phyloP scores from a whole-genome alignment of 768 basidiomycete genomes.

The Kwoniella botswanensis region DNA sequence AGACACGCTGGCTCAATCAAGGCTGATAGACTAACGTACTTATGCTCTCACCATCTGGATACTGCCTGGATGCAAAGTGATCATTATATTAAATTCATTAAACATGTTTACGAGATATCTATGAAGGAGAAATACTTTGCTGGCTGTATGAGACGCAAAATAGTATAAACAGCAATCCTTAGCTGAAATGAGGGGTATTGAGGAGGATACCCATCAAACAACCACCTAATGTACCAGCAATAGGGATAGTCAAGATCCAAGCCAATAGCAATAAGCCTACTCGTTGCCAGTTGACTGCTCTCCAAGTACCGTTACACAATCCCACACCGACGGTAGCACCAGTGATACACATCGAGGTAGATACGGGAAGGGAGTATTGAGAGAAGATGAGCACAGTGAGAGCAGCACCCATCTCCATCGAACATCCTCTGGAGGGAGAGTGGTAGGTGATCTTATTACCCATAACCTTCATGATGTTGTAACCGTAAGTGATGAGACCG shows the following conservation, averaged over 20 bases:
- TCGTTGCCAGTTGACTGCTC: slow-evolving; percentile 43
- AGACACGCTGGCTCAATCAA: no score
- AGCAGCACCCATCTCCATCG: slow-evolving; percentile 62
- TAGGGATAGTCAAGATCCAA: slow-evolving; percentile 42
- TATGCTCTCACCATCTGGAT: no score
- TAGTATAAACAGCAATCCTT: neutral
- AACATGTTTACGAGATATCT: no score
- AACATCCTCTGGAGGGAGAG: slow-evolving; percentile 61
- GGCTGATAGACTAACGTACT: no score
- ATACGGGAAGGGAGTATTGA: slow-evolving; percentile 55
- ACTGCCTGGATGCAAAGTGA: no score
- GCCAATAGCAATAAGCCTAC: slow-evolving; percentile 36
- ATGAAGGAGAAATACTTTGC: no score
- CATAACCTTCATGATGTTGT: slow-evolving; percentile 60
- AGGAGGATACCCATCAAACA: slow-evolving; percentile 53
- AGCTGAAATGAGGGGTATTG: slow-evolving; percentile 53
- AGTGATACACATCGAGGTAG: slow-evolving; percentile 54
- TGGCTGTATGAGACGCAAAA: no score
- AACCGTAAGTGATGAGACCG: slow-evolving; percentile 54
- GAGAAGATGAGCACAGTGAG: slow-evolving; percentile 62
- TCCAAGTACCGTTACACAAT: slow-evolving; percentile 42
- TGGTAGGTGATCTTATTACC: slow-evolving; percentile 60
- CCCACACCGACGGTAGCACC: slow-evolving; percentile 51
- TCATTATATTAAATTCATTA: no score
- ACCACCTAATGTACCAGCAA: slow-evolving; percentile 52